Evolutionary conservation across 169 alveolate species (phyloP).

Genomic region (Theileria sp.): DNA sequence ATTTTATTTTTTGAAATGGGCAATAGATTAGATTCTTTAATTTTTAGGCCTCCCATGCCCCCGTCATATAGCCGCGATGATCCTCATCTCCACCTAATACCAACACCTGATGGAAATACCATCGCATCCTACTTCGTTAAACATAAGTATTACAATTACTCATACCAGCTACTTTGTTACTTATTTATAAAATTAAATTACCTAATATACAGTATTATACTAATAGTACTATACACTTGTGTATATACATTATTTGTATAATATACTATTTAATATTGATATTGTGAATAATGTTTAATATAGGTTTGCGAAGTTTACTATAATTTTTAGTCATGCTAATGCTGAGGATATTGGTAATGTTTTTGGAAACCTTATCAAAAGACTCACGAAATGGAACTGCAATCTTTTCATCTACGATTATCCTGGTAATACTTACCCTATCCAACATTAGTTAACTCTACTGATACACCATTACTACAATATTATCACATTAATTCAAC

Average conservation of each 20-base stretch:
- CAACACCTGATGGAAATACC: constrained; percentile 66
- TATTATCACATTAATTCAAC: too few species aligned
- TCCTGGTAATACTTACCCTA: constrained; percentile 47
- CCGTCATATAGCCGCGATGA: constrained; percentile 64
- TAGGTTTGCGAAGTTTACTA: constrained; percentile 75
- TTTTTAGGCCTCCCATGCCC: constrained; percentile 70
- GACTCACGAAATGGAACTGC: constrained; percentile 63
- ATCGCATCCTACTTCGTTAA: constrained; percentile 71
- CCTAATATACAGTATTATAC: too few species aligned
- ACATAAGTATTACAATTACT: constrained; percentile 29
- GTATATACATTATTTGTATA: too few species aligned
- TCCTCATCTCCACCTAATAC: constrained; percentile 72
- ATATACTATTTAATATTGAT: not conserved
- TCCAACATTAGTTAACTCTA: too few species aligned
- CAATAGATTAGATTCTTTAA: constrained; percentile 60
- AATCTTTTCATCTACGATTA: constrained; percentile 83
- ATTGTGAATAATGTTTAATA: not conserved
- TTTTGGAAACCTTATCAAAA: constrained; percentile 55
- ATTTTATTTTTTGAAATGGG: constrained; percentile 63
- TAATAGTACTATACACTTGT: too few species aligned
- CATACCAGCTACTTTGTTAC: not conserved
- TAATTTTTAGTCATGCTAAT: constrained; percentile 86
- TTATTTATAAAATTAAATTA: too few species aligned
- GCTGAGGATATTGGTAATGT: constrained; percentile 86
- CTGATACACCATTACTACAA: too few species aligned